These are phyloP conservation scores for Albugo laibachii DNA, from an alignment of 352 stramenopile species.

Conservation along the genomic window DNA sequence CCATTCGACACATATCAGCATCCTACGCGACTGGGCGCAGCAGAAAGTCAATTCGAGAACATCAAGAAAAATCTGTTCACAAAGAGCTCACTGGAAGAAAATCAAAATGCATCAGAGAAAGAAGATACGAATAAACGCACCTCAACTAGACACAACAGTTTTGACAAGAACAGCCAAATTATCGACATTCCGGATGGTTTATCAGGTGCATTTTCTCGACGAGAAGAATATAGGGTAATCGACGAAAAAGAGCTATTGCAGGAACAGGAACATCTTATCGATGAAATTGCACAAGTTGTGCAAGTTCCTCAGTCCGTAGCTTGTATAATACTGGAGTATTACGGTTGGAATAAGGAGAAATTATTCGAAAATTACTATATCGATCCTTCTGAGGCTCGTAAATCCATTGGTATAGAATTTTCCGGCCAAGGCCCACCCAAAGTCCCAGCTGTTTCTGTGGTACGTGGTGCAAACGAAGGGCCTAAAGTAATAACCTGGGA, in stretches of 20 bases:
- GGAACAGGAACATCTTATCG: slow-evolving; percentile 37
- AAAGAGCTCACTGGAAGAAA: slow-evolving; percentile 15
- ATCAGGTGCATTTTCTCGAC: slow-evolving; percentile 9
- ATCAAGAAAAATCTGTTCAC: slow-evolving; percentile 9
- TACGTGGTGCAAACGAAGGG: slow-evolving; percentile 7
- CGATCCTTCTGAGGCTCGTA: slow-evolving; percentile 30
- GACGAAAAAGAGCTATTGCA: slow-evolving; percentile 58
- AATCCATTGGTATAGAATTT: slow-evolving; percentile 39
- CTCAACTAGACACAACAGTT: slow-evolving; percentile 8
- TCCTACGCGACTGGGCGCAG: slow-evolving; percentile 3
- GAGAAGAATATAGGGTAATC: slow-evolving; percentile 64
- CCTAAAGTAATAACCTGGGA: slow-evolving; percentile 2
- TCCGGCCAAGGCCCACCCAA: slow-evolving; percentile 16
- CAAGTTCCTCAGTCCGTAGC: slow-evolving; percentile 37
- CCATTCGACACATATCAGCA: slow-evolving; percentile 8
- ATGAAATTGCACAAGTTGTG: slow-evolving; percentile 60
- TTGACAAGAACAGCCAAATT: slow-evolving; percentile 50
- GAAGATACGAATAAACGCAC: too few relatives aligned
- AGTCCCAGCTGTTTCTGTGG: slow-evolving; percentile 17
- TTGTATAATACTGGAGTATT: slow-evolving; percentile 63
- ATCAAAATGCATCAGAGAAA: slow-evolving; percentile 6
- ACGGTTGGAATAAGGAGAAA: slow-evolving; percentile 81
- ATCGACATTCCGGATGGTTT: slow-evolving; percentile 15
- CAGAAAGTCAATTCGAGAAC: slow-evolving; percentile 12
- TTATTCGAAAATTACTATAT: slow-evolving; percentile 74